Evolutionary conservation across 73 alveolate genomes (phyloP).

Genomic region (Diophrys appendiculata): DNA sequence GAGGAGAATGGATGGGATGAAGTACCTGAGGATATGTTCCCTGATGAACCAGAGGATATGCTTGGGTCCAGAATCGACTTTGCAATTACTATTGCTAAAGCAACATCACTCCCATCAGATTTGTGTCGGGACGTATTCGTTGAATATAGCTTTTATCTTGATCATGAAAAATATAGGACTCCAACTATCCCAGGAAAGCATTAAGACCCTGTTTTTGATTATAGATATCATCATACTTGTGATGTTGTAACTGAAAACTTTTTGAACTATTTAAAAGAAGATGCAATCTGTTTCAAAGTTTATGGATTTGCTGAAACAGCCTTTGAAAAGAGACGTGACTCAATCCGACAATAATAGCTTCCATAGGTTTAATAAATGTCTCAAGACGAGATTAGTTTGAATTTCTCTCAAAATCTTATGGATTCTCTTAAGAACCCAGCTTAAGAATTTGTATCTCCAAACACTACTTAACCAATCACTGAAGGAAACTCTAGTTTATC

Average conservation of each 20-base stretch:
- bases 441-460: no score
- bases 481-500: no score
- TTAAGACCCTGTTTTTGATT: constrained; percentile 68
- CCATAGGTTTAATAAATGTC: background rate
- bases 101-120: constrained; percentile 62
- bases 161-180: constrained; percentile 51
- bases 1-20: constrained; percentile 76
- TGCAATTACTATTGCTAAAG: constrained; percentile 31
- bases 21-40: constrained; percentile 67
- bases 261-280: constrained; percentile 61
- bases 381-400: background rate
- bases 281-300: constrained; percentile 65
- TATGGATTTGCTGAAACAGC: constrained; percentile 52
- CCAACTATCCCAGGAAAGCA: constrained; percentile 52
- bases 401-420: no score
- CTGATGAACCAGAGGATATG: constrained; percentile 58
- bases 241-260: constrained; percentile 39
- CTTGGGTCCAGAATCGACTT: constrained; percentile 53
- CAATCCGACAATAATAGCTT: background rate
- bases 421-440: no score
- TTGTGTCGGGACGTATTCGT: constrained; percentile 77
- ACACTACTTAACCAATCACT: no score
- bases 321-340: constrained; percentile 6
- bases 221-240: constrained; percentile 61
- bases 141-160: constrained; percentile 67